Conservation (phyloP, 805 yeast species). For the Pichia nanzhaoensis region DNA sequence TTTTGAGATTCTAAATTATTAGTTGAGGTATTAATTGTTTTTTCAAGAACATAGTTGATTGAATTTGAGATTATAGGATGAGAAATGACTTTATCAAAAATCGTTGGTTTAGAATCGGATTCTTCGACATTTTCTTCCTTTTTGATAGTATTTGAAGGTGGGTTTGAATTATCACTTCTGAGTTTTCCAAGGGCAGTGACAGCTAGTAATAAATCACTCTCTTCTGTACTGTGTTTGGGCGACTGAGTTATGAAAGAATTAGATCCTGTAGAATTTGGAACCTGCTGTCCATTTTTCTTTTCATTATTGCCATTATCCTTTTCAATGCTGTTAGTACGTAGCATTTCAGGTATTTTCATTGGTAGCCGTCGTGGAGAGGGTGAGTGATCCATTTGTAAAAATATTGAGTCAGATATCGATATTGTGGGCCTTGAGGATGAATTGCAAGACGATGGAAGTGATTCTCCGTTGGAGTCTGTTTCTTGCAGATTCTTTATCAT, state of each 20-base stretch:
- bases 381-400: neutral
- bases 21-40: conserved; percentile 27
- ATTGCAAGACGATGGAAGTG: neutral
- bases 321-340: neutral
- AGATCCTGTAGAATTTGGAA: no score
- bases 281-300: no score
- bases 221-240: no score
- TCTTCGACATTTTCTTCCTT: no score
- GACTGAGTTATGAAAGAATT: no score
- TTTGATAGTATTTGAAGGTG: conserved; percentile 2
- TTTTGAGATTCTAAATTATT: conserved; percentile 15
- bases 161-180: conserved; percentile 10
- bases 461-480: neutral
- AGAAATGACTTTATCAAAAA: conserved; percentile 32
- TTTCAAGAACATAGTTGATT: conserved; percentile 32
- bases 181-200: conserved; percentile 29
- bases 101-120: conserved; percentile 14
- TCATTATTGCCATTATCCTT: neutral
- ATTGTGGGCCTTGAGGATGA: neutral
- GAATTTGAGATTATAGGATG: conserved; percentile 33
- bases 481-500: neutral
- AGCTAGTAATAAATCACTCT: conserved; percentile 21
- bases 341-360: conserved; percentile 11
- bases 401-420: neutral
- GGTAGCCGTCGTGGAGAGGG: conserved; percentile 9